These are phyloP conservation scores for Ustilago cynodontis DNA, from an alignment of 1,284 basidiomycete species.

Conservation along the genomic window DNA sequence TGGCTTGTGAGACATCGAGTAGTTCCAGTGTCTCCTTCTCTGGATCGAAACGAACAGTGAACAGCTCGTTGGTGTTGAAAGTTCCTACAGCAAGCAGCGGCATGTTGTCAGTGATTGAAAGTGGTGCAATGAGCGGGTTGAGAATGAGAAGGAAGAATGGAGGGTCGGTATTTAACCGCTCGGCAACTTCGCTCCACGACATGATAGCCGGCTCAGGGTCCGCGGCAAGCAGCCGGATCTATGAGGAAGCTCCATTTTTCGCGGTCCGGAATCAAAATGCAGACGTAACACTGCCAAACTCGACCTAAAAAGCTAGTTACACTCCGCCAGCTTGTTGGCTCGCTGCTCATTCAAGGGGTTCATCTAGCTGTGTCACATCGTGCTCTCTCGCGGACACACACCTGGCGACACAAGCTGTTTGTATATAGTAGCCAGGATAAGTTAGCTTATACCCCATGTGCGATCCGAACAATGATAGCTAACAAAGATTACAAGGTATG, in stretches of 20 bases:
- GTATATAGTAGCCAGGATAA: background rate
- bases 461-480: background rate
- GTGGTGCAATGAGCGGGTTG: background rate
- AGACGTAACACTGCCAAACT: background rate
- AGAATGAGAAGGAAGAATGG: background rate
- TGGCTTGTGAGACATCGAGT: conserved; percentile 34
- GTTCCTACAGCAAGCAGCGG: conserved; percentile 49
- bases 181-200: conserved; percentile 6
- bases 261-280: background rate
- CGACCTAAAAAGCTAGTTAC: too few relatives aligned
- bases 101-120: conserved; percentile 11
- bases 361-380: too few relatives aligned
- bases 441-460: background rate
- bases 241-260: background rate
- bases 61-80: conserved; percentile 56
- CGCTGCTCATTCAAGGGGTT: too few relatives aligned
- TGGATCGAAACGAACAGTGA: conserved; percentile 41
- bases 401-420: background rate
- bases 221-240: conserved; percentile 22
- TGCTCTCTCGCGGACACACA: background rate
- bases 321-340: too few relatives aligned
- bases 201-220: conserved; percentile 24
- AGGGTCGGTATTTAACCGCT: conserved; percentile 12
- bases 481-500: background rate
- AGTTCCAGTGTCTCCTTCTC: conserved; percentile 36